Evolutionary conservation across 208 protist species (phyloP).

Genomic region (Trypanosoma congolense): DNA sequence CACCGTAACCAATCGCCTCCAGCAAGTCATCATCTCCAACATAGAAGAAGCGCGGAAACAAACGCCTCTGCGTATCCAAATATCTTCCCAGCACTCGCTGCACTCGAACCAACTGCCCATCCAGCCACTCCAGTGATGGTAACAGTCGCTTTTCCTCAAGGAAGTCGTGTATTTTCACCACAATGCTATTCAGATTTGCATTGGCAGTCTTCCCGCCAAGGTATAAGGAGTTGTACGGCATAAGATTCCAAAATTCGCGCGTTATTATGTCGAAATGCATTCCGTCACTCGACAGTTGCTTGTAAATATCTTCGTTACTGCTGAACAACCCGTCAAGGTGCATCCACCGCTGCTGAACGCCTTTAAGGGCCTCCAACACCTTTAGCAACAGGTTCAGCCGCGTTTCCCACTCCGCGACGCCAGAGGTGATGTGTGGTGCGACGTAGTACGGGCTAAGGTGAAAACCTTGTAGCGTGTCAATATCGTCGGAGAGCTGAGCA

Average conservation of each 20-base stretch:
- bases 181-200: constrained; percentile 8
- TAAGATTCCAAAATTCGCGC: constrained; percentile 91
- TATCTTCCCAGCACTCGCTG: constrained; percentile 97
- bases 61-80: constrained; percentile 94
- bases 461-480: constrained; percentile 92
- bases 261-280: constrained; percentile 92
- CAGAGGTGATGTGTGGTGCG: constrained; percentile 55
- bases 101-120: constrained; percentile 89
- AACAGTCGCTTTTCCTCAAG: constrained; percentile 91
- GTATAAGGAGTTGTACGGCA: constrained; percentile 38
- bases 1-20: constrained; percentile 98
- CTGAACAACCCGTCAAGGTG: constrained; percentile 98
- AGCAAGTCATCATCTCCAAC: constrained; percentile 99
- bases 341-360: constrained; percentile 97
- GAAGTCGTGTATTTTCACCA: constrained; percentile 75
- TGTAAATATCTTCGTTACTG: constrained; percentile 91
- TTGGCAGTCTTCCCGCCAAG: not conserved
- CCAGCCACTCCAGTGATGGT: constrained; percentile 88
- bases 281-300: constrained; percentile 93
- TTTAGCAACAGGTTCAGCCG: constrained; percentile 89
- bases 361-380: constrained; percentile 91
- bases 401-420: constrained; percentile 87
- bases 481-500: constrained; percentile 91
- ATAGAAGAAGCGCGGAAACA: constrained; percentile 99
- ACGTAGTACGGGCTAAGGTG: constrained; percentile 95